Base-by-base conservation (phyloP, 2,329 filamentous ascomycete species). In the Monosporascus sp. region DNA sequence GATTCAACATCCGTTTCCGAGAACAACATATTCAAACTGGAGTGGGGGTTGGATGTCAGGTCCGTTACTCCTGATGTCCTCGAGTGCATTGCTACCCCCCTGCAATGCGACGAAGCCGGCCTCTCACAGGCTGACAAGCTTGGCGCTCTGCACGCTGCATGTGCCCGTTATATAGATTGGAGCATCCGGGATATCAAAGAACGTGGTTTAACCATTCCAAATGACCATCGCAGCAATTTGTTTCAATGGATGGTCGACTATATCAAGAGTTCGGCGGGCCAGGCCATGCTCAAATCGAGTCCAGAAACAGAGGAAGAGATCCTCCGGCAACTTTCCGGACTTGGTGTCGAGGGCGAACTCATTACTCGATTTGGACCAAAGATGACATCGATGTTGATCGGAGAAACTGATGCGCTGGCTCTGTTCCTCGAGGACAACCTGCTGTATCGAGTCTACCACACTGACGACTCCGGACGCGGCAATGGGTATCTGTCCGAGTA, bases 401-500 rank as follows among this genome's bases (percentile, higher is more conserved):
- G 48, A 3, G 25, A 50, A 17, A 25, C 39, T 18, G 22, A 50
- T 9, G 37, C 48, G 15, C 35, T 50, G 6, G 22, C 48, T 17
- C 14, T 31, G 20, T 27, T 50, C 37, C 38, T 50, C 18, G 14
- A 50, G 27, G 48, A 50, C 25, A 25, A 50, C 22, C 25, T 50
- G 22, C 22, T 50, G 14, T 50, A 31, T 22, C 48, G 48, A 15
- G 37, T 50, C 35, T 38, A 38, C 37, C 37, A 38, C n/a, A n/a
- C 37, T 11, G 46, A 52, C 24, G 44, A 48, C 14, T 6, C 22
- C 24, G 38, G n/a, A 6, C 50, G 50, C 24, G 22, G 9, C 18
- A 52, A 52, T 37, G 18, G 24, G 17, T 52, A 52, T 31, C 20
- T 52, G 22, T 44, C 50, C 15, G 45, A 52, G 27, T 52, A 43